Evolutionary conservation across 2,329 filamentous ascomycete genomes (phyloP).

Genomic region (Aspergillus bombycis): DNA sequence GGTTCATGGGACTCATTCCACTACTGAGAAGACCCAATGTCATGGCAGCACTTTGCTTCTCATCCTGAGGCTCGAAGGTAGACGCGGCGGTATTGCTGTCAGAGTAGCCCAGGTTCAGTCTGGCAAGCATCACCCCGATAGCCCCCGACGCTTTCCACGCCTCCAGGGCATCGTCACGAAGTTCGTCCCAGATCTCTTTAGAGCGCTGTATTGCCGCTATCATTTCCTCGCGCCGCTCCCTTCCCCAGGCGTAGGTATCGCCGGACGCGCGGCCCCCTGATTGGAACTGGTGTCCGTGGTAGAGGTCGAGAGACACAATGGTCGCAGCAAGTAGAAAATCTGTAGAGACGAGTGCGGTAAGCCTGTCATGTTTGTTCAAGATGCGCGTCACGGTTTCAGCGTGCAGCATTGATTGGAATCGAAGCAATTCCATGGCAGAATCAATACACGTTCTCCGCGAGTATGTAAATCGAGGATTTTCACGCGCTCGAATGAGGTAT

Average conservation of each 20-base stretch:
- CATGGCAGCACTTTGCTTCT: slow-evolving; percentile 70
- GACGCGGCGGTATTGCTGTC: slow-evolving; percentile 26
- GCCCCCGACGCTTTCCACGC: slow-evolving; percentile 83
- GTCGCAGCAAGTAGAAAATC: slow-evolving; percentile 88
- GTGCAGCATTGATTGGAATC: slow-evolving; percentile 75
- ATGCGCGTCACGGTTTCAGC: slow-evolving; percentile 74
- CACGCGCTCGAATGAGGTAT: slow-evolving; percentile 76
- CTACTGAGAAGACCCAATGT: slow-evolving; percentile 70
- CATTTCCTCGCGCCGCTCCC: slow-evolving; percentile 69
- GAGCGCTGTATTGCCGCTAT: slow-evolving; percentile 72
- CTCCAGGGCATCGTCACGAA: slow-evolving; percentile 80
- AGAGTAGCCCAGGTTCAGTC: slow-evolving; percentile 57
- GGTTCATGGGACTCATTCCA: slow-evolving; percentile 58
- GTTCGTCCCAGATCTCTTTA: slow-evolving; percentile 76
- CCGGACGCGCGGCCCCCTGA: slow-evolving; percentile 36
- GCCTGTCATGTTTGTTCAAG: slow-evolving; percentile 74
- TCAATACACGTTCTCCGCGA: slow-evolving; percentile 84
- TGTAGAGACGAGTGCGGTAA: slow-evolving; percentile 76
- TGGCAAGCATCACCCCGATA: slow-evolving; percentile 81
- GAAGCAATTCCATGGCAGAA: slow-evolving; percentile 78
- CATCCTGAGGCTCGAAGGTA: slow-evolving; percentile 50
- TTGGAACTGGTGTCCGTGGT: slow-evolving; percentile 56
- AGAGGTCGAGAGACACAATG: slow-evolving; percentile 80
- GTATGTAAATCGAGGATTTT: slow-evolving; percentile 80
- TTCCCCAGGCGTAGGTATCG: slow-evolving; percentile 51